Conservation (phyloP, 1,284 basidiomycete species). For the Moesziomyces antarcticus region DNA sequence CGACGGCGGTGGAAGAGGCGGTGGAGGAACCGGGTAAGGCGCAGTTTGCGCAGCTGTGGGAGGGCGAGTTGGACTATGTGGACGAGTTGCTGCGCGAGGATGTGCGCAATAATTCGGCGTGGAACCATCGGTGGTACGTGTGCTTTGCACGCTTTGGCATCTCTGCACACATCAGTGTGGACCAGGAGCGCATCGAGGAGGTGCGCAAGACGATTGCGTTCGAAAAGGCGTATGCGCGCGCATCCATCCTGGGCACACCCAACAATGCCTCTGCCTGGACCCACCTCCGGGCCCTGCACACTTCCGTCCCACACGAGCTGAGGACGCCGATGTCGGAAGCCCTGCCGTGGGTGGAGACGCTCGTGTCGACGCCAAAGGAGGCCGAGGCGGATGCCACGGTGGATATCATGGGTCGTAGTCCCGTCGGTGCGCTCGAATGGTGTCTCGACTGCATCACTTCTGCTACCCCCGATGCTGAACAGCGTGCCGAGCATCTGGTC, state of each 20-base stretch:
- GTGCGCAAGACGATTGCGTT: slow-evolving; percentile 30
- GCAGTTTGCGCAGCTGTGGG: slow-evolving; percentile 74
- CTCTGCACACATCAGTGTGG: slow-evolving; percentile 3
- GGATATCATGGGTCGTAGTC: slow-evolving; percentile 32
- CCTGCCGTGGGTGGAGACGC: slow-evolving; percentile 17
- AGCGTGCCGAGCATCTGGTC: slow-evolving; percentile 27
- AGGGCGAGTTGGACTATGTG: slow-evolving; percentile 79
- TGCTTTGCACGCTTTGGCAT: slow-evolving; percentile 72
- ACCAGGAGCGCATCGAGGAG: slow-evolving; percentile 4
- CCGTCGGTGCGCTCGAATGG: slow-evolving; percentile 59
- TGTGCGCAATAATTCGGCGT: slow-evolving; percentile 94
- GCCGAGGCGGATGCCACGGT: slow-evolving; percentile 30
- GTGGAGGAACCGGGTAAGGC: slow-evolving; percentile 15
- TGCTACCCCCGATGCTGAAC: neutral
- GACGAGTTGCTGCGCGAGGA: slow-evolving; percentile 81
- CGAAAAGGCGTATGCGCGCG: slow-evolving; percentile 46
- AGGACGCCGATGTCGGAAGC: neutral
- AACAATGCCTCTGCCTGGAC: slow-evolving; percentile 64
- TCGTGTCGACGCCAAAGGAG: slow-evolving; percentile 26
- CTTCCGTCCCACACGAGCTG: neutral
- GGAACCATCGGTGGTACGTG: slow-evolving; percentile 97
- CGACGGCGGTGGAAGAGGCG: neutral
- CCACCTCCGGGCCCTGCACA: slow-evolving; percentile 56
- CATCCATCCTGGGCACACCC: slow-evolving; percentile 35
- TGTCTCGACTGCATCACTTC: slow-evolving; percentile 40